Base-by-base conservation (phyloP, 2,329 filamentous ascomycete species). In the Venturia effusa region DNA sequence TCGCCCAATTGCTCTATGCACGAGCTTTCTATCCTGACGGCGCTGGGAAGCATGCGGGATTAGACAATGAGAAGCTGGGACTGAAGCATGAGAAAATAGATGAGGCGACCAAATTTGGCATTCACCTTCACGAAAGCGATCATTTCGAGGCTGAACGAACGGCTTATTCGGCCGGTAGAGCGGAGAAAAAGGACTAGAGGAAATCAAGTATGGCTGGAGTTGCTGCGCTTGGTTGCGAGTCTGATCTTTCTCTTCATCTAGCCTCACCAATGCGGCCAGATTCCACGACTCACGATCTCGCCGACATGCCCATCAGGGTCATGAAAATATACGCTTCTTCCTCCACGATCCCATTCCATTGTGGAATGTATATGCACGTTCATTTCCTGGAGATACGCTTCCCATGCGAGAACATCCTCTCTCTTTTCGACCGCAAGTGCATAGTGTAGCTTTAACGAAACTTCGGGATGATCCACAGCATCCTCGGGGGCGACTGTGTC, bases 61-160 rank as follows among this genome's bases (percentile, higher is more conserved):
- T 62, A 43, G 59, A 61, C 2, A 88, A 88, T 66, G 77, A 80
- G 17, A 68, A 75, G 5, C 72, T 89, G n/a, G 82, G 78, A 0
- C 72, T 89, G 69, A 80, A 82, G 0, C 74, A 81, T 66, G 86
- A 88, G 71, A 78, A 80, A 54, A 66, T 88, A 57, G 84, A 88
- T 68, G 79, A 82, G 66, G 34, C 57, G 13, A 60, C 57, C 45
- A 55, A 55, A 27, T 43, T 37, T 11, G 27, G 51, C 15, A 55
- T 55, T 32, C 51, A 57, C n/a, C 27, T 37, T n/a, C 51, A 34
- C n/a, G 27, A n/a, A 34, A 57, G 27, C 22, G 30, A 17, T 11
- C 15, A 57, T 34, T 57, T 34, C n/a, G 27, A 57, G 19, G 30
- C n/a, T 27, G 51, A 57, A 19, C 32, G 13, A 11, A 19, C 15